Conservation (phyloP, 225 moss, liverwort and hornwort genomes). For the Marchantia polymorpha region DNA sequence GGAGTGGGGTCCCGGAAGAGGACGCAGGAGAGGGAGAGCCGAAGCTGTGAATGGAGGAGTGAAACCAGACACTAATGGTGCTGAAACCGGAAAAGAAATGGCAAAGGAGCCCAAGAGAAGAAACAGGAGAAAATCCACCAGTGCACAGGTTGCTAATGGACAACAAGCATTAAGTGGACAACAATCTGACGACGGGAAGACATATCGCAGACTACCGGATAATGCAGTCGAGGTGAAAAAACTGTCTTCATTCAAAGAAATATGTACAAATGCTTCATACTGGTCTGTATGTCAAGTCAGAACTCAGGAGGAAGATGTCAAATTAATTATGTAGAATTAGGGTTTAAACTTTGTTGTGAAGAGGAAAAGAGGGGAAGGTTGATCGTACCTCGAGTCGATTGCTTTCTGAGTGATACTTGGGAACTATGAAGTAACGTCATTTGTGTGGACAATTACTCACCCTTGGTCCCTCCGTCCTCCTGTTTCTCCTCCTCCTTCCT, state of each 20-base stretch:
- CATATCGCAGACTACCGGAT: slow-evolving; percentile 48
- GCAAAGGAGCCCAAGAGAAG: slow-evolving; percentile 17
- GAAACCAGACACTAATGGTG: slow-evolving; percentile 16
- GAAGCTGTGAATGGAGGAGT: slow-evolving; percentile 41
- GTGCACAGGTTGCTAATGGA: not conserved
- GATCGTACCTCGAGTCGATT: too few species aligned
- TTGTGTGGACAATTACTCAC: too few species aligned
- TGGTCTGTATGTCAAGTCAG: too few species aligned
- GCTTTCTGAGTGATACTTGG: too few species aligned
- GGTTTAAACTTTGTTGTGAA: too few species aligned
- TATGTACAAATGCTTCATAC: too few species aligned
- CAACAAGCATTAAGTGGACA: slow-evolving; percentile 6
- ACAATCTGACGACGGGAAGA: slow-evolving; percentile 16
- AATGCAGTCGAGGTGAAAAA: slow-evolving; percentile 52
- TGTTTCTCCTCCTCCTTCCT: too few species aligned
- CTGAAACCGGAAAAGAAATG: not conserved
- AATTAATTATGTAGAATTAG: too few species aligned
- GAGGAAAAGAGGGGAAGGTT: too few species aligned
- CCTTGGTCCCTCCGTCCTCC: too few species aligned
- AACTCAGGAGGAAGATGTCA: too few species aligned
- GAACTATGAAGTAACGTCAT: too few species aligned
- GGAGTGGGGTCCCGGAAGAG: slow-evolving; percentile 84
- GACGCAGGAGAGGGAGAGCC: slow-evolving; percentile 48
- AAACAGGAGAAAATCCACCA: slow-evolving; percentile 8
- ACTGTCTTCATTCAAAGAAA: not conserved